Evolutionary conservation across 441 rosid species (phyloP), one percentile per base, ranked within the genome.

Genomic region (Erysimum cheiri): DNA sequence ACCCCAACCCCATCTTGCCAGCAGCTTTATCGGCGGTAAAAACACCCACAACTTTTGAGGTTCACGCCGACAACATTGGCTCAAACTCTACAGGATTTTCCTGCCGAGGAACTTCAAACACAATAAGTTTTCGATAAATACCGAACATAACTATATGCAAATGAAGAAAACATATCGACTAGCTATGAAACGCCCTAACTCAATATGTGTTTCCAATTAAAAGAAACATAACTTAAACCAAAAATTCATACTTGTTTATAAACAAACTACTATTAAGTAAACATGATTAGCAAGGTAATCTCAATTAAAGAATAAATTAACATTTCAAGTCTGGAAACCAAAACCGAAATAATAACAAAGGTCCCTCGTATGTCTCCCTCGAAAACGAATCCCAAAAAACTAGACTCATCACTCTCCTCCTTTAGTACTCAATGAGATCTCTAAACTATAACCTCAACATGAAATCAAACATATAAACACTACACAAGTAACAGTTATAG

Each of bases 1-100:
- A 77, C 74, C 80, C 80, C 79, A 73, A 72, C 36, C 81, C 73
- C 72, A 64, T 66, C 44, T 66, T 63, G 83, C 77, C 56, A 73
- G 69, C 73, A 77, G 78, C 80, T 80, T 69, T 58, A 59, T 61
- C 61, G 64, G 56, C 74, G 52, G 48, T 67, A 74, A 57, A 77
- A 39, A 65, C 68, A 74, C 47, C 77, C 73, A 72, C 50, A 60
- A 69, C 44, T 65, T 77, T 70, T 62, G 73, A 71, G 71, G 75
- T 66, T 68, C 74, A 60, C 74, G 59, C 64, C 80, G 75, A 76
- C 57, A 75, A 36, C 72, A 70, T 64, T 70, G 75, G 75, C 75
- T 76, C 71, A 76, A 28, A 50, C 31, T 71, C 77, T 55, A 77
- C 80, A 75, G 53, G 37, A 33, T 66, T 63, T 46, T 65, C 76